These are phyloP conservation scores for Saccharomyces jurei DNA, from an alignment of 805 yeast genomes.

Conservation along the genomic window DNA sequence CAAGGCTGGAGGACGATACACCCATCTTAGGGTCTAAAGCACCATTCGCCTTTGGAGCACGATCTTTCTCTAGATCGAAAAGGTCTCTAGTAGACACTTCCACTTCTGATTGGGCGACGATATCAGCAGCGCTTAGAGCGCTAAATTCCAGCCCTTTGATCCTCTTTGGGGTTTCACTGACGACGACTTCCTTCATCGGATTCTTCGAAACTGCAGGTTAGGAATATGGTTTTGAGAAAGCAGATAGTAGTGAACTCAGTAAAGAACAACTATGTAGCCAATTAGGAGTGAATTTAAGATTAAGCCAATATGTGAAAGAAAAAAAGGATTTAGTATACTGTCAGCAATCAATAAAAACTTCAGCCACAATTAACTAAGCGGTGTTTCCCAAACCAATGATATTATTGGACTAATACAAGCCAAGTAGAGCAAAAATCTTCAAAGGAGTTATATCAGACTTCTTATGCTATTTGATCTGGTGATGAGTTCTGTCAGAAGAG, in stretches of 20 bases:
- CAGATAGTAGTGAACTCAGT: neutral
- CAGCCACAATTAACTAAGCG: neutral
- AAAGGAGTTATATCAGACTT: neutral
- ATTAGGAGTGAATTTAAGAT: neutral
- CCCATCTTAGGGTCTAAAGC: constrained; percentile 94
- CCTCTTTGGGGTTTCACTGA: constrained; percentile 79
- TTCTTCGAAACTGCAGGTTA: neutral
- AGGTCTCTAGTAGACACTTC: constrained; percentile 87
- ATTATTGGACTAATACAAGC: neutral
- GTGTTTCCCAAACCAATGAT: neutral
- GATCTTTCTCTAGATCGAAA: constrained; percentile 82
- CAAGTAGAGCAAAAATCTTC: neutral
- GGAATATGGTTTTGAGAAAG: neutral
- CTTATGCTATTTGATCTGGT: neutral
- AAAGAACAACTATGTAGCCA: neutral
- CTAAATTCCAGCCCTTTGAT: constrained; percentile 88
- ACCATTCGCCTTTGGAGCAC: constrained; percentile 75
- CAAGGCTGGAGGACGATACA: constrained; percentile 74
- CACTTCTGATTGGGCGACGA: constrained; percentile 87
- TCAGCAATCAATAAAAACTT: neutral
- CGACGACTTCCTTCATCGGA: constrained; percentile 35
- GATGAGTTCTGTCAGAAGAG: neutral
- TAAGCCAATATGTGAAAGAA: neutral
- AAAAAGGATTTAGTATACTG: neutral
- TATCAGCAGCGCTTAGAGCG: constrained; percentile 85